Base-by-base conservation (phyloP, 768 basidiomycete species). In the Pulveroboletus sp. region DNA sequence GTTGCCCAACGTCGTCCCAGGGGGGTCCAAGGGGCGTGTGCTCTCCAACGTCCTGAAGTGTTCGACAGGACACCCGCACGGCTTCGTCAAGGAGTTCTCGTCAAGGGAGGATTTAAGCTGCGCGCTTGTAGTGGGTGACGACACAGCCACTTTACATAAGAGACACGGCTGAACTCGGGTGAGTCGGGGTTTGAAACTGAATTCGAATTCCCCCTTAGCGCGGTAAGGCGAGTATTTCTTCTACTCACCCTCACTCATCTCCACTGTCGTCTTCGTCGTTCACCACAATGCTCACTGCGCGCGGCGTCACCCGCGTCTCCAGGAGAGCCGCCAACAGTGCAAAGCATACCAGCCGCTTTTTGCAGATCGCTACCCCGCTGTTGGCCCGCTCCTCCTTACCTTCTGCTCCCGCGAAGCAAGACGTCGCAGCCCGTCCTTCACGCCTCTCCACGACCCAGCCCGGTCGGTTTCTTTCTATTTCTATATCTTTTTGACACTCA, bases 231-330 rank as follows among this genome's bases (percentile, higher is more conserved):
- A 48, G 60, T 65, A 70, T 70, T 70, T 65, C 67, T 68, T 70
- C 53, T 43, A 56, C 56, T 54, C 45, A 17, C 43, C 42, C 51
- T 58, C 46, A 38, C n/a, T 46, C 52, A 57, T 53, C 42, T 57
- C 45, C 37, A 24, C 55, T 53, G 58, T 61, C 49, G 57, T 58
- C 57, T 53, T 68, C 68, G 61, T 64, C 58, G 64, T 63, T 55
- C 72, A 77, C 76, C 75, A 60, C 54, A 52, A 92, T 92, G 89
- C 79, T 90, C 77, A 88, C 86, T 73, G 76, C 87, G 63, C 87
- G 89, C 71, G 86, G 87, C 75, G 81, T 90, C 72, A 79, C 87
- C 70, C 89, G 90, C 73, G 77, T 93, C 72, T 87, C 90, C 54
- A 86, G 82, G 79, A 84, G 88, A 76, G 86, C 86, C 62, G 76